Base-by-base conservation (phyloP, 1,139 yeast genomes). In the Chernovozyma aurita region DNA sequence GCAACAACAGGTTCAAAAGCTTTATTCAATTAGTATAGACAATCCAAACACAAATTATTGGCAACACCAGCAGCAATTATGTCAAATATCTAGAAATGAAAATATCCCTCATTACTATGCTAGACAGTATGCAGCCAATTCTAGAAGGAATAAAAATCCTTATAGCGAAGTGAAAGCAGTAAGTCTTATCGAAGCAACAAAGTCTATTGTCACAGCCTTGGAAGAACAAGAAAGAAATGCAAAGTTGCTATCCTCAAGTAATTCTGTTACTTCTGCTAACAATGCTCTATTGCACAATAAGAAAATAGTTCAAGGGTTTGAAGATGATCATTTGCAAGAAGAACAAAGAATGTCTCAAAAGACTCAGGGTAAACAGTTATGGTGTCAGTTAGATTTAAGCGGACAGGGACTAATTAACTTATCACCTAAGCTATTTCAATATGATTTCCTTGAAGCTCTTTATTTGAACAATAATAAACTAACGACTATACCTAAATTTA, bases 361-460 rank as follows among this genome's bases (percentile, higher is more conserved):
- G 47, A 76, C 85, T 32, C 78, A 81, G 37, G 79, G 82, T 21
- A 76, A 75, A 49, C 97, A 90, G 61, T 73, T 85, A 51, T 94
- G 99, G 99, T 85, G 95, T 38, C 94, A 92, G 18, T 69, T 94
- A 47, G 99, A 94, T 63, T 69, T 92, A 46, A 80, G 95, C 47
- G 96, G 97, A 39, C 95, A 92, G 60, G 88, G 95, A 18, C 67
- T 92, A 37, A 70, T 78, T 44, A 74, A 77, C 43, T 52, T 90
- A 31, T 78, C 88, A 13, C 78, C 84, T 18, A 83, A 81, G 49
- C 63, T 94, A 39, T 87, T 88, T 66, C 79, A 80, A 35, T 94
- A 88, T 59, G 76, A 77, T 42, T 94, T 94, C 52, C 72, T 94
- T 52, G 95, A 94, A 53, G 82, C 92, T 42, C 71, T 94, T 39